phyloP scores from a whole-genome alignment of 805 yeast species.

The Saturnispora dispora region DNA sequence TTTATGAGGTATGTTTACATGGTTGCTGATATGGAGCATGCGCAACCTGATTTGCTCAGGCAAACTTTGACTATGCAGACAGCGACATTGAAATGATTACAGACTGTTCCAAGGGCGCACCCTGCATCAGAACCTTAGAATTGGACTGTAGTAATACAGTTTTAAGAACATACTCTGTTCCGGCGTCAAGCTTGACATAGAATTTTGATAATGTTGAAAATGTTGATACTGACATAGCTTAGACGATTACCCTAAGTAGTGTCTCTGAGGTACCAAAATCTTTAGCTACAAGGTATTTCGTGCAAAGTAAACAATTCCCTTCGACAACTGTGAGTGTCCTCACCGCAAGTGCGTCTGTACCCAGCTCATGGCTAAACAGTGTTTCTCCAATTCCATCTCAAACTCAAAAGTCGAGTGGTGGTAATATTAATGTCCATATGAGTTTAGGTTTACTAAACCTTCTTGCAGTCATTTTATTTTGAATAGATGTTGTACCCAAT shows the following conservation, averaged over 20 bases:
- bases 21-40: neutral
- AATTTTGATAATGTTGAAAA: neutral
- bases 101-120: neutral
- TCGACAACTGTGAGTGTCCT: neutral
- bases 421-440: neutral
- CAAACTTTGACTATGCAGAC: neutral
- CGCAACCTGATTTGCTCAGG: neutral
- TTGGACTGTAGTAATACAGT: neutral
- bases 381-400: neutral
- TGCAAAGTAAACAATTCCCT: neutral
- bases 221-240: neutral
- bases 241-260: neutral
- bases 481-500: neutral
- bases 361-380: neutral
- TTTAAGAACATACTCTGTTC: neutral
- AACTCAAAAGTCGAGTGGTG: neutral
- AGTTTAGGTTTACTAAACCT: neutral
- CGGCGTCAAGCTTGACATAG: neutral
- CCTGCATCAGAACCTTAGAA: neutral
- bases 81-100: neutral
- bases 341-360: neutral
- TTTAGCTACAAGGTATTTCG: neutral
- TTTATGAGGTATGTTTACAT: neutral
- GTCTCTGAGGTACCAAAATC: neutral
- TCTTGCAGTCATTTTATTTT: neutral